Conservation (phyloP, 1,139 yeast genomes). For the Pichia norvegensis region DNA sequence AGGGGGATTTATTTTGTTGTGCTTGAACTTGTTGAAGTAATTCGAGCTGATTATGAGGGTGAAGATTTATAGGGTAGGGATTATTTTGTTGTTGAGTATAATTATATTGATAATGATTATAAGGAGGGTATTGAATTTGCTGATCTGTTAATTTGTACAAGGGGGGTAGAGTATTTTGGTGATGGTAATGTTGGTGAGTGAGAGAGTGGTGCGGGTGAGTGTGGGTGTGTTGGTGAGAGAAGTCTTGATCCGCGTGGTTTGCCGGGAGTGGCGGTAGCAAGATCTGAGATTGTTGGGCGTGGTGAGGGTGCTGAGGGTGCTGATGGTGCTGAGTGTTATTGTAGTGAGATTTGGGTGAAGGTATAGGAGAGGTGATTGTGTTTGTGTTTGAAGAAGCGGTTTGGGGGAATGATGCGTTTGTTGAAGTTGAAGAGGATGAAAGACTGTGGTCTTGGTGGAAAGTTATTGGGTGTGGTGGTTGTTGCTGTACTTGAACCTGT, state of each 20-base stretch:
- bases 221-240: too few species aligned
- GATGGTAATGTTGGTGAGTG: neutral
- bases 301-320: neutral
- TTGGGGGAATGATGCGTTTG: neutral
- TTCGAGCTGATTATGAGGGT: neutral
- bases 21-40: neutral
- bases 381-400: neutral
- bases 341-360: neutral
- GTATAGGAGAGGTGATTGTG: neutral
- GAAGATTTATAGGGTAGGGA: neutral
- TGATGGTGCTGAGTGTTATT: neutral
- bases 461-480: neutral
- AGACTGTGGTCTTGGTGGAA: neutral
- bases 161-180: neutral
- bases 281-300: neutral
- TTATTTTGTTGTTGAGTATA: neutral
- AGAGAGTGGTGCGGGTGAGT: neutral
- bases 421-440: neutral
- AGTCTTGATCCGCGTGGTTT: neutral
- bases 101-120: neutral
- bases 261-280: neutral
- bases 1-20: neutral
- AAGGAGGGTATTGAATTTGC: neutral
- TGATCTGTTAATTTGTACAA: neutral
- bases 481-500: slow-evolving; percentile 2